Evolutionary conservation across 306 rosid species (phyloP).

Genomic region (Prunus mira): DNA sequence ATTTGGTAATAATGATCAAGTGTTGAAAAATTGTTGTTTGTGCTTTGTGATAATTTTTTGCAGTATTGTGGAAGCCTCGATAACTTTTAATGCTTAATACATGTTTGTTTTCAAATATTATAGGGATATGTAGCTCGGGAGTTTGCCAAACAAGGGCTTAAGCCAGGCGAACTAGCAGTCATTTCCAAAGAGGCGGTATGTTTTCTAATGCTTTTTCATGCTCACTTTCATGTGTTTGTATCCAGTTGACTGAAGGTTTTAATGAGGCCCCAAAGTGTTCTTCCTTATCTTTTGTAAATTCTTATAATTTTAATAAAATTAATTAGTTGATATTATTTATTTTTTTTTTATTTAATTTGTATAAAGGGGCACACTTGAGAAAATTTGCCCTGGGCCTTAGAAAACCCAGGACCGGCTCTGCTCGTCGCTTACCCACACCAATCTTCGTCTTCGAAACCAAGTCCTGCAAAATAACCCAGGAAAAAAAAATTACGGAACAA

Average conservation of each 20-base stretch:
- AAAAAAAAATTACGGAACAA: too few species aligned
- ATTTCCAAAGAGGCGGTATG: slow-evolving; percentile 91
- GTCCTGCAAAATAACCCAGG: not conserved
- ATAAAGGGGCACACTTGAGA: too few species aligned
- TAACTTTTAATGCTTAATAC: not conserved
- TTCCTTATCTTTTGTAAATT: too few species aligned
- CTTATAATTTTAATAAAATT: too few species aligned
- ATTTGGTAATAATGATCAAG: not conserved
- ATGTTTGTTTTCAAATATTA: slow-evolving; percentile 7
- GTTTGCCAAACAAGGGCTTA: slow-evolving; percentile 76
- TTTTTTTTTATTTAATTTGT: too few species aligned
- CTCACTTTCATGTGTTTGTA: not conserved
- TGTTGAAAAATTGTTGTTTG: not conserved
- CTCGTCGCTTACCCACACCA: too few species aligned
- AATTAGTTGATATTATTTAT: too few species aligned
- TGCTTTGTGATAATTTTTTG: not conserved
- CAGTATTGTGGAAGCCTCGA: not conserved
- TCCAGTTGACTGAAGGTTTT: not conserved
- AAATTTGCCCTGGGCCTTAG: too few species aligned
- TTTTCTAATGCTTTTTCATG: not conserved
- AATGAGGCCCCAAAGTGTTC: too few species aligned
- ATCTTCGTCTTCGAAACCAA: too few species aligned
- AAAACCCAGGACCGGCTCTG: too few species aligned
- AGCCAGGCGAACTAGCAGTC: slow-evolving; percentile 85
- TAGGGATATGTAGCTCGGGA: slow-evolving; percentile 98